Evolutionary conservation across 345 rosid species (phyloP).

Genomic region (Angophora floribunda): DNA sequence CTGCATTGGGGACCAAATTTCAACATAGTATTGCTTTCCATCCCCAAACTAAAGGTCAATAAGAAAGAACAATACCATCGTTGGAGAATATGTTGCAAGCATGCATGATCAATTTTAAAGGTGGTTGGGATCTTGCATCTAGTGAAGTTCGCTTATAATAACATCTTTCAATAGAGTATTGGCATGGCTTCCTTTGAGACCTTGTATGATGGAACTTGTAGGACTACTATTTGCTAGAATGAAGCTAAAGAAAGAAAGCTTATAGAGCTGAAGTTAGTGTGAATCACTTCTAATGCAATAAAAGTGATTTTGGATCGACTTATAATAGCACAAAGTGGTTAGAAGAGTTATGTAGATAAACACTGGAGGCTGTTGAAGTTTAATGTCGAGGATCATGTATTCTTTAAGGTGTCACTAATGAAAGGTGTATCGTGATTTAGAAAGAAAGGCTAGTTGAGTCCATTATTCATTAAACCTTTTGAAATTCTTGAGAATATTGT

Average conservation of each 20-base stretch:
- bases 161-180: neutral
- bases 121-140: neutral
- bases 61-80: rapidly evolving
- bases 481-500: neutral
- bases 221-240: neutral
- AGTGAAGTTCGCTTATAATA: neutral
- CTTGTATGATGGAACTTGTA: neutral
- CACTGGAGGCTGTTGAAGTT: neutral
- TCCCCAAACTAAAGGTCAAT: neutral
- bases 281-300: neutral
- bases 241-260: neutral
- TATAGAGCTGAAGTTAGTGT: rapidly evolving
- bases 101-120: neutral
- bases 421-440: neutral
- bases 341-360: neutral
- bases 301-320: neutral
- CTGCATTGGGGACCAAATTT: neutral
- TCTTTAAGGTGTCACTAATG: neutral
- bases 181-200: neutral
- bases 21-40: neutral
- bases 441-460: neutral
- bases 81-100: neutral
- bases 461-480: neutral
- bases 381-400: neutral
- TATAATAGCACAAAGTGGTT: neutral